Conservation (phyloP, 177 flowering plant genomes). For the Vitis hybrid region DNA sequence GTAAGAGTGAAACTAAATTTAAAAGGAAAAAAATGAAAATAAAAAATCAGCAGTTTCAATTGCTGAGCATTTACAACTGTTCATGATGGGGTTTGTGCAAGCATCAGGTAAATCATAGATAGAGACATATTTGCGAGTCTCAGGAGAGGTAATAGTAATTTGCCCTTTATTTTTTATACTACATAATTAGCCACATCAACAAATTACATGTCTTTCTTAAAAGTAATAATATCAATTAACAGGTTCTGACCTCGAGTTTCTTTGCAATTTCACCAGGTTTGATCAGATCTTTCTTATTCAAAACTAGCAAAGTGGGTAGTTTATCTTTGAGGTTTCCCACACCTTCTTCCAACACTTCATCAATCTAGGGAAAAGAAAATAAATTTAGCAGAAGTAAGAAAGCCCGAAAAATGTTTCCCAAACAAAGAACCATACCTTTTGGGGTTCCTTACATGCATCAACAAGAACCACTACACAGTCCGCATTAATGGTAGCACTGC, state of each 20-base stretch:
- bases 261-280: slow-evolving; percentile 98
- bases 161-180: neutral
- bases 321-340: slow-evolving; percentile 51
- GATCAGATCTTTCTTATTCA: slow-evolving; percentile 92
- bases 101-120: too few species aligned
- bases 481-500: slow-evolving; percentile 81
- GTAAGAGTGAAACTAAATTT: too few species aligned
- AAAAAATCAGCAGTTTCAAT: too few species aligned
- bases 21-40: too few species aligned
- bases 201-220: neutral
- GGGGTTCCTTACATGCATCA: slow-evolving; percentile 86
- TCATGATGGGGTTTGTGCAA: too few species aligned
- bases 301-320: slow-evolving; percentile 70
- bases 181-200: neutral
- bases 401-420: neutral
- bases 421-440: slow-evolving; percentile 52
- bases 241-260: slow-evolving; percentile 70
- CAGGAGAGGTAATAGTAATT: too few species aligned
- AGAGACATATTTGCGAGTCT: too few species aligned
- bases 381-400: slow-evolving; percentile 8
- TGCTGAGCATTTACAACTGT: too few species aligned
- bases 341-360: slow-evolving; percentile 83
- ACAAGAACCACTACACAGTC: slow-evolving; percentile 90
- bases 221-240: slow-evolving; percentile 5
- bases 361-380: slow-evolving; percentile 53